Conservation (phyloP, 139 green algal species). For the Volvox reticuliferus region DNA sequence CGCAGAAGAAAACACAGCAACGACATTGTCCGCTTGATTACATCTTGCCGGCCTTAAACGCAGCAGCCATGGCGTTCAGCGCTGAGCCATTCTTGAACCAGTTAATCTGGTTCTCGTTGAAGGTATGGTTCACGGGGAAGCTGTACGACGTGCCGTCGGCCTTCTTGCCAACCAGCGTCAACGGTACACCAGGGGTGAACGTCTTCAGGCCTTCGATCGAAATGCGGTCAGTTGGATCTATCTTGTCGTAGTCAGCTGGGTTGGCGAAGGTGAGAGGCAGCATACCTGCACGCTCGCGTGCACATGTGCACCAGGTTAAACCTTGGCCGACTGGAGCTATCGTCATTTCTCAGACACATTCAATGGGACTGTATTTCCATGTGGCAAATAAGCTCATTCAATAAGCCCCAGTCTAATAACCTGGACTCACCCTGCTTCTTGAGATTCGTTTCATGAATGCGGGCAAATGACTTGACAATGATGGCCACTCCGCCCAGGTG, state of each 20-base stretch:
- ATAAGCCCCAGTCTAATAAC: too few relatives aligned
- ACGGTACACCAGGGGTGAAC: conserved; percentile 83
- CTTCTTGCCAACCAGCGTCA: conserved; percentile 88
- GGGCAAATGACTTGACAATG: conserved; percentile 95
- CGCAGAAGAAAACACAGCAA: neutral
- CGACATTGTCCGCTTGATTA: neutral
- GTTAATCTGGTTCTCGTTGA: conserved; percentile 96
- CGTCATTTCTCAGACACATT: too few relatives aligned
- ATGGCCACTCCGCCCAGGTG: conserved; percentile 93
- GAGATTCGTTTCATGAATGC: conserved; percentile 98
- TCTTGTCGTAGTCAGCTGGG: conserved; percentile 95
- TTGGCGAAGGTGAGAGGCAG: conserved; percentile 91
- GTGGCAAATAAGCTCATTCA: too few relatives aligned
- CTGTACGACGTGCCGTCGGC: conserved; percentile 86
- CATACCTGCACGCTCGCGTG: conserved; percentile 70
- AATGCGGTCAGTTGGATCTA: conserved; percentile 75
- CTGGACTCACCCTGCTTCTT: conserved; percentile 89
- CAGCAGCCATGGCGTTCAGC: conserved; percentile 90
- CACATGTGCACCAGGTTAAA: too few relatives aligned
- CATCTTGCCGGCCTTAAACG: conserved; percentile 54
- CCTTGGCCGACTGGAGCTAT: too few relatives aligned
- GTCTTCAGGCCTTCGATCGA: conserved; percentile 85
- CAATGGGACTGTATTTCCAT: too few relatives aligned
- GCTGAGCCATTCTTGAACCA: conserved; percentile 94
- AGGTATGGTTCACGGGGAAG: conserved; percentile 94